Base-by-base conservation (phyloP, 1,284 basidiomycete species). In the Cutaneotrichosporon cavernicola region DNA sequence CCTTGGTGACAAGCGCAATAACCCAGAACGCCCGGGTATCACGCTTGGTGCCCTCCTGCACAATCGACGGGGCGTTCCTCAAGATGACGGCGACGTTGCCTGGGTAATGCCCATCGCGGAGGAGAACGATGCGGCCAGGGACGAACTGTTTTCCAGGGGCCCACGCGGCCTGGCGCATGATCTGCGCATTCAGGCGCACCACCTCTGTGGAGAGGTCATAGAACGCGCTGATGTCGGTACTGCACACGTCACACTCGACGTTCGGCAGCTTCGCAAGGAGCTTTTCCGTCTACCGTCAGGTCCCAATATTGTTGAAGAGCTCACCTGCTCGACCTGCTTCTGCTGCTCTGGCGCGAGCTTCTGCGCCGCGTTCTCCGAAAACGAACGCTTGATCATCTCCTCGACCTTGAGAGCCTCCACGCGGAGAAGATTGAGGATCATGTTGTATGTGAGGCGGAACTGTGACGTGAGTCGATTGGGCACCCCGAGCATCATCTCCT, bases 361-460 rank as follows among this genome's bases (percentile, higher is more conserved):
- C 75, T 99, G 97, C 0, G 95, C 90, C 0, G 94, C 89, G 74
- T 99, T 99, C 82, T 99, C 97, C 4, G 96, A 98, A 81, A 99
- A 99, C 76, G 92, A 95, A 43, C 97, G 86, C 81, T 99, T 99
- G 80, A 99, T 99, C 97, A 99, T 99, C 79, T 99, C 97, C 76
- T 99, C 97, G 9, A 99, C 97, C 68, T 89, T 86, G 40, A 99
- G 84, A 2, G 97, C 94, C 76, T 99, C 97, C 9, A 99, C 96
- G 34, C 97, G 89, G 18, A 99, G 85, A 50, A 99, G 81, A 76
- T 99, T 99, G 65, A 99, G 83, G 66, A 99, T 98, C 97, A 99
- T 99, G 78, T 97, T 98, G 82, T 99, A 99, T 1, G 97, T 99
- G 68, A 99, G 84, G 58, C 97, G 86, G 85, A 99, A 99, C 76